Conservation (phyloP, 2,329 filamentous ascomycete species). For the Fusarium sp. region DNA sequence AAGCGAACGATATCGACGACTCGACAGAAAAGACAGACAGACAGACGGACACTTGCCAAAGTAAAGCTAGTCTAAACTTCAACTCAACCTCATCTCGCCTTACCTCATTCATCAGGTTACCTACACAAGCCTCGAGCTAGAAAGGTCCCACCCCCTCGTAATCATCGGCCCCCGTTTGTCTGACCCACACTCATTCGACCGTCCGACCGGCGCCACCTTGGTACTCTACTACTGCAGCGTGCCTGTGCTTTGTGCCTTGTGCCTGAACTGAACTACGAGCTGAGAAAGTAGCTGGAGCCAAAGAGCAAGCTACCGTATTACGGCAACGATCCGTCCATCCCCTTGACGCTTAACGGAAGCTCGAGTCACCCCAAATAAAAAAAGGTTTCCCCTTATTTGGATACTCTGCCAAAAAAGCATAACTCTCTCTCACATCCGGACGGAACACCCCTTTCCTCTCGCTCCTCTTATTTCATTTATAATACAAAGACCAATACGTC, state of each 20-base stretch:
- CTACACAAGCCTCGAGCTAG: slow-evolving; percentile 26
- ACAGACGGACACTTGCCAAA: neutral
- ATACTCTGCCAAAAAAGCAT: slow-evolving; percentile 43
- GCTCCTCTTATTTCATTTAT: slow-evolving; percentile 7
- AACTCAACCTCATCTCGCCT: slow-evolving; percentile 4
- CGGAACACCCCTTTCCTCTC: slow-evolving; percentile 38
- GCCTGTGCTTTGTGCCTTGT: slow-evolving; percentile 36
- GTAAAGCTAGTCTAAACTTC: slow-evolving; percentile 10
- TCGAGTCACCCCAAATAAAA: slow-evolving; percentile 39
- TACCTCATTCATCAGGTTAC: slow-evolving; percentile 40
- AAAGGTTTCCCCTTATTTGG: slow-evolving; percentile 42
- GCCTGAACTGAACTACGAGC: slow-evolving; percentile 42
- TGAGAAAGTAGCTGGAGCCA: slow-evolving; percentile 40
- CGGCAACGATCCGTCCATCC: slow-evolving; percentile 44
- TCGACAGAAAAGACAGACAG: slow-evolving; percentile 17
- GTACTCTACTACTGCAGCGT: slow-evolving; percentile 40
- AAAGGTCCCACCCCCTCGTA: slow-evolving; percentile 35
- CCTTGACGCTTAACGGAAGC: slow-evolving; percentile 36
- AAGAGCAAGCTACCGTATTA: slow-evolving; percentile 39
- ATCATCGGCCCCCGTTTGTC: slow-evolving; percentile 44
- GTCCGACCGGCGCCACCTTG: slow-evolving; percentile 47
- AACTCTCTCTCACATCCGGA: slow-evolving; percentile 27
- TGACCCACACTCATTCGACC: slow-evolving; percentile 49
- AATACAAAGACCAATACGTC: slow-evolving; percentile 35
- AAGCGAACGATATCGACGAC: slow-evolving; percentile 38